Base-by-base conservation (phyloP, 2,329 filamentous ascomycete genomes). In the Fonsecaea multimorphosa region DNA sequence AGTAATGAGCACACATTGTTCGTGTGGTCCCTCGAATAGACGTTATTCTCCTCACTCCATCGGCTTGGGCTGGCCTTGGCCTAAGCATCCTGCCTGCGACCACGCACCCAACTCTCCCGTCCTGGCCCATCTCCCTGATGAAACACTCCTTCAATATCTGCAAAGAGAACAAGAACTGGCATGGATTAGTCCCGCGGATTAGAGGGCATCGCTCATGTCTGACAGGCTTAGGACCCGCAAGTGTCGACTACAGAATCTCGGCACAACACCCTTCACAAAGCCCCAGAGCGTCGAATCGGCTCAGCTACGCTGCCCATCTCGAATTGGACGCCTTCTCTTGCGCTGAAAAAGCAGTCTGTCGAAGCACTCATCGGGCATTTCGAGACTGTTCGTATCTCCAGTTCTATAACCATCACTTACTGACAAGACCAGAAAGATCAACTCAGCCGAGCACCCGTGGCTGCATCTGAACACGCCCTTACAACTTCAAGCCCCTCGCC, bases 1-100 rank as follows among this genome's bases (percentile, higher is more conserved):
- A 69, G 65, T 67, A 65, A 64, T 65, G 65, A 67, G 53, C 60
- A 65, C 64, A 44, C 38, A 52, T 12, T 66, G 46, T 60, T 63
- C 31, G 36, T 61, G 36, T 59, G 62, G 29, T 29, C 58, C 64
- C 32, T 61, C 62, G 55, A 40, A 32, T 65, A 64, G 44, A 65
- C 51, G 44, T n/a, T 49, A 65, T 31, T 65, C 62, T 56, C 65
- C 65, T 61, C 51, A 64, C 19, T 67, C 64, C 19, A 59, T 29
- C 14, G 62, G 63, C 52, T 44, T 65, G 29, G 64, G 61, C 51
- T 63, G 64, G 67, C 67, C 64, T 51, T 67, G 55, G 64, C 59
- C 58, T 19, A 62, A 69, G 16, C 58, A 65, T 52, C 54, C 62
- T 58, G 58, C 65, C 51, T 59, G 64, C 62, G 52, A 65, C 29